Conservation (phyloP, 768 basidiomycete genomes). For the Asterophora parasitica region DNA sequence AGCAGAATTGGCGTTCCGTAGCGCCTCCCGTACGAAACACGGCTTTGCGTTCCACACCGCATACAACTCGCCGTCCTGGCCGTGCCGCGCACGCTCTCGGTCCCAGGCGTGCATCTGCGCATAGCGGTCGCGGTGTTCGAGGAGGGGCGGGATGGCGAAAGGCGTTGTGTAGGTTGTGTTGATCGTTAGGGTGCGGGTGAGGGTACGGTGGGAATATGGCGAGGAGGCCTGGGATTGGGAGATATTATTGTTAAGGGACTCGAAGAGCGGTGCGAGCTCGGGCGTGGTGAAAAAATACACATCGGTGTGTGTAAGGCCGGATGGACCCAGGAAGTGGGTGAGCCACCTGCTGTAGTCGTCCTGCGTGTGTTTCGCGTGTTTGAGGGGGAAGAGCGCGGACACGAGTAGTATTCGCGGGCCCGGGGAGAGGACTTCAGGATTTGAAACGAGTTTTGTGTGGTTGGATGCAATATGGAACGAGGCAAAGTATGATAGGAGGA, state of each 20-base stretch:
- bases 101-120: conserved; percentile 39
- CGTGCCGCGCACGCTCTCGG: conserved; percentile 38
- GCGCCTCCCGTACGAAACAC: conserved; percentile 41
- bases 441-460: background rate
- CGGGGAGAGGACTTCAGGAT: too few relatives aligned
- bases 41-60: conserved; percentile 55
- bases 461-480: too few relatives aligned
- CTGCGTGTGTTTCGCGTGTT: conserved; percentile 44
- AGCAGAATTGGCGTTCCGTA: conserved; percentile 26
- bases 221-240: background rate
- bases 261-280: conserved; percentile 29
- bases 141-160: conserved; percentile 44
- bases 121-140: conserved; percentile 29
- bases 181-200: conserved; percentile 7
- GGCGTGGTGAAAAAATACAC: conserved; percentile 52
- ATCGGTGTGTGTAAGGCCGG: conserved; percentile 32
- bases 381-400: conserved; percentile 47
- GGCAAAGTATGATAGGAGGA: background rate
- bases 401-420: conserved; percentile 41
- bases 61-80: conserved; percentile 46
- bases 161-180: conserved; percentile 33
- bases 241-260: conserved; percentile 5
- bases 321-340: conserved; percentile 33
- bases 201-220: too few relatives aligned
- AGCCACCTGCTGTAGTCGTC: conserved; percentile 45